These are phyloP conservation scores for Grammothele lineata DNA, from an alignment of 768 basidiomycete genomes.

Conservation along the genomic window DNA sequence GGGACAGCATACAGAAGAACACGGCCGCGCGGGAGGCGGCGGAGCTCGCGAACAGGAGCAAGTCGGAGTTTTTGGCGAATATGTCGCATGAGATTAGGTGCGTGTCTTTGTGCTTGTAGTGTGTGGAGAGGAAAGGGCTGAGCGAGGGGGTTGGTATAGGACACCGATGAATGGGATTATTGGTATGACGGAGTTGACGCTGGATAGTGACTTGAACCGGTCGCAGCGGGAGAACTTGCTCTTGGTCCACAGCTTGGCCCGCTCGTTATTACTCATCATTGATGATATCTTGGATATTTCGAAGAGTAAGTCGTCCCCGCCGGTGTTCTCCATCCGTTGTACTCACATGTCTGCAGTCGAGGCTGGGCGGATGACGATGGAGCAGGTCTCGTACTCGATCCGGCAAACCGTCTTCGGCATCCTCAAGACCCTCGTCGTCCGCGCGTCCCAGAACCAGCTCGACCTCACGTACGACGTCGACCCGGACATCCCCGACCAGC, in stretches of 20 bases:
- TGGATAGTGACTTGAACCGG: conserved; percentile 92
- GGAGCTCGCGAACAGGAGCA: conserved; percentile 94
- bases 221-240: conserved; percentile 94
- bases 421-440: conserved; percentile 95
- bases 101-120: no score
- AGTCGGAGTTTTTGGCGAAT: conserved; percentile 98
- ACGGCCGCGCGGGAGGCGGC: conserved; percentile 96
- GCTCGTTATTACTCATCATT: conserved; percentile 91
- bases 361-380: conserved; percentile 99
- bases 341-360: conserved; percentile 57
- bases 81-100: conserved; percentile 97
- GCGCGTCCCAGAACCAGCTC: conserved; percentile 93
- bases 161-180: conserved; percentile 99
- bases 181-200: conserved; percentile 98
- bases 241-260: conserved; percentile 91
- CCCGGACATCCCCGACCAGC: conserved; percentile 91
- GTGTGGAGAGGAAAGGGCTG: no score
- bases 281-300: conserved; percentile 99
- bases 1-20: conserved; percentile 98
- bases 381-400: conserved; percentile 95
- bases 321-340: neutral
- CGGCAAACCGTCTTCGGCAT: conserved; percentile 98
- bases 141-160: no score
- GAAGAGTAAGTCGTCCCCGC: conserved; percentile 70
- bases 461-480: conserved; percentile 97